Conservation (phyloP, 2,329 filamentous ascomycete genomes). For the Colletotrichum magnum region DNA sequence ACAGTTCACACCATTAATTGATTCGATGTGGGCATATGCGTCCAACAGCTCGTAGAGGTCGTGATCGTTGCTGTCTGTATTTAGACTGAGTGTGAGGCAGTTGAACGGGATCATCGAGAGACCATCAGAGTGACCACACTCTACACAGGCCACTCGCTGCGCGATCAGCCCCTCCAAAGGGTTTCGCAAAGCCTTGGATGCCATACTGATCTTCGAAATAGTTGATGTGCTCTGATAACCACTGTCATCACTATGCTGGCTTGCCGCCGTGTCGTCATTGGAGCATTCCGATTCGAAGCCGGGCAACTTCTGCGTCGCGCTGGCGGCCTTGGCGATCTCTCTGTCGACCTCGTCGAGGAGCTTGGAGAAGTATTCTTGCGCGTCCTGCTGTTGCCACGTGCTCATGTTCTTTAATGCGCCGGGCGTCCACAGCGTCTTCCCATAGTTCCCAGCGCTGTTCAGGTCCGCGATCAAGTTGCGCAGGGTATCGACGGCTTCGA, state of each 20-base stretch:
- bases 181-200: conserved; percentile 67
- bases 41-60: conserved; percentile 85
- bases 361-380: conserved; percentile 96
- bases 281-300: conserved; percentile 57
- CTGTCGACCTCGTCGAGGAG: conserved; percentile 88
- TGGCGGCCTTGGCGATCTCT: conserved; percentile 72
- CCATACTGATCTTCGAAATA: conserved; percentile 50
- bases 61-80: conserved; percentile 71
- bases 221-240: conserved; percentile 66
- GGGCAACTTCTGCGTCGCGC: conserved; percentile 46
- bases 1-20: conserved; percentile 91
- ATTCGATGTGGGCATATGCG: conserved; percentile 86
- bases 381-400: conserved; percentile 96
- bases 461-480: conserved; percentile 78
- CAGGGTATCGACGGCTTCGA: conserved; percentile 59
- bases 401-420: conserved; percentile 89
- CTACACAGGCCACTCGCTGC: conserved; percentile 88
- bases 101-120: conserved; percentile 94
- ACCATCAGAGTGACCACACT: conserved; percentile 89
- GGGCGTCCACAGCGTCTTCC: conserved; percentile 85
- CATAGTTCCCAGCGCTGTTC: conserved; percentile 78
- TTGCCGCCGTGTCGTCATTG: conserved; percentile 60
- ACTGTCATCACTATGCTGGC: conserved; percentile 69
- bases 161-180: conserved; percentile 90
- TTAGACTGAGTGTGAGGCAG: conserved; percentile 89